Evolutionary conservation across 176 grass and related monocot species (phyloP).

Genomic region (Cymbopogon citratus): DNA sequence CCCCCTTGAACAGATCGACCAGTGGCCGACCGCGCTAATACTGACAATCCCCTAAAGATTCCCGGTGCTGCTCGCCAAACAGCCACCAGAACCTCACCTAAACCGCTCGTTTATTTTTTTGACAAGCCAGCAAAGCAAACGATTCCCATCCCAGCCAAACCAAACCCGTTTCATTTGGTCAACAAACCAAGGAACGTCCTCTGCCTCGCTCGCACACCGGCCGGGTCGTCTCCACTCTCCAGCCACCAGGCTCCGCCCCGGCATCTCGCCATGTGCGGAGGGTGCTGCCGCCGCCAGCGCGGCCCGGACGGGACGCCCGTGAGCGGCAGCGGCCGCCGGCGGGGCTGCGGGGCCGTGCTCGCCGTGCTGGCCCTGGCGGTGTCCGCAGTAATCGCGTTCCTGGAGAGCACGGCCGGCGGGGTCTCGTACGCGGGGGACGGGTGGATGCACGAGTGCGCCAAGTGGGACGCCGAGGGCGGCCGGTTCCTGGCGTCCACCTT

Average conservation of each 20-base stretch:
- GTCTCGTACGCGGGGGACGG: constrained; percentile 42
- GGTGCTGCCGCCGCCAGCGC: constrained; percentile 29
- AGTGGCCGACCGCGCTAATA: neutral
- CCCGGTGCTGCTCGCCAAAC: constrained; percentile 23
- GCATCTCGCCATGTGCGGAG: constrained; percentile 37
- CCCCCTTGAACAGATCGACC: neutral
- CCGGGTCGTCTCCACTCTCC: neutral
- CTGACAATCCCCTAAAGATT: constrained; percentile 26
- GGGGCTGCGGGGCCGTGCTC: constrained; percentile 21
- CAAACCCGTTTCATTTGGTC: neutral
- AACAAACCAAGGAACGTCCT: neutral
- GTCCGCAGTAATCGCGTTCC: constrained; percentile 52
- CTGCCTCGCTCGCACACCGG: neutral
- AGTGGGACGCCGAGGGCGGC: constrained; percentile 67
- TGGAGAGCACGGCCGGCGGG: constrained; percentile 56
- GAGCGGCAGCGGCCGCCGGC: neutral
- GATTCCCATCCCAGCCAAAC: neutral
- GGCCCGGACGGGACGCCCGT: neutral
- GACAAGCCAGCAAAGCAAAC: neutral
- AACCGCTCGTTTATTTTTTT: neutral
- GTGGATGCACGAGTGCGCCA: constrained; percentile 92
- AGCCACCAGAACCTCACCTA: constrained; percentile 16
- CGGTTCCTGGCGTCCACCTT: constrained; percentile 69
- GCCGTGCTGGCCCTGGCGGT: constrained; percentile 44
- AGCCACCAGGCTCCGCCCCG: neutral